Percentiles rank a stretch among this genome's conserved stretches.
Conservation (phyloP, 2,329 filamentous ascomycete species). For the Aspergillus ruber region DNA sequence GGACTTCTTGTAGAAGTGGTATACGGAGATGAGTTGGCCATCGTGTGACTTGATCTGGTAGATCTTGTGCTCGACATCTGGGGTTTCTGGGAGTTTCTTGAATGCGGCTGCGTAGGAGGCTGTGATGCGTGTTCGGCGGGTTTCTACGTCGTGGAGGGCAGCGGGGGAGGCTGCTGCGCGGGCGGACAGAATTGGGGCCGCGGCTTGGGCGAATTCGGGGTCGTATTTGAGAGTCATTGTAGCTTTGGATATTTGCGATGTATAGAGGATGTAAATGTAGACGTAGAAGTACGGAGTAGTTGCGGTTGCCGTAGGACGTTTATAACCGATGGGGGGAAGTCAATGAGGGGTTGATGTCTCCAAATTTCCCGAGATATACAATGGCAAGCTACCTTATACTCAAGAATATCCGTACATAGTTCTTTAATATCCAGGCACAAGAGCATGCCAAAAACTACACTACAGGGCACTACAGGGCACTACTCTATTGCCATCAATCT, state of each 20-base stretch:
- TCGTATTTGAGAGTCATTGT: conserved; percentile 16
- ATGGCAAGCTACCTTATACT: too few species aligned
- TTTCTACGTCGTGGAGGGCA: conserved; percentile 11
- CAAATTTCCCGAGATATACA: too few species aligned
- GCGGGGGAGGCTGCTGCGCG: conserved; percentile 6
- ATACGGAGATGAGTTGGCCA: conserved; percentile 13
- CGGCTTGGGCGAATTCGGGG: conserved; percentile 11
- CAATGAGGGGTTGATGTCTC: too few species aligned
- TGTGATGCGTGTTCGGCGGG: conserved; percentile 3
- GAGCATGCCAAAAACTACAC: too few species aligned
- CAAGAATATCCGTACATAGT: too few species aligned
- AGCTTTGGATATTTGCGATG: neutral
- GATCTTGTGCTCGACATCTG: conserved; percentile 11
- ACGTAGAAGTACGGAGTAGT: too few species aligned
- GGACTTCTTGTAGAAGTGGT: conserved; percentile 10
- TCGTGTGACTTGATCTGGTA: conserved; percentile 15
- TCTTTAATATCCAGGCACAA: too few species aligned
- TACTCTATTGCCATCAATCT: too few species aligned
- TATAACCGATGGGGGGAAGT: too few species aligned
- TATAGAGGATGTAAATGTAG: too few species aligned
- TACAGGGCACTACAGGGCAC: too few species aligned
- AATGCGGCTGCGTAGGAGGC: conserved; percentile 7
- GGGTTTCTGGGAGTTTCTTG: conserved; percentile 6
- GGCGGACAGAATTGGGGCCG: conserved; percentile 8
- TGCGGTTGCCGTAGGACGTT: too few species aligned